Conservation (phyloP, 441 rosid genomes). For the Eruca vesicaria region DNA sequence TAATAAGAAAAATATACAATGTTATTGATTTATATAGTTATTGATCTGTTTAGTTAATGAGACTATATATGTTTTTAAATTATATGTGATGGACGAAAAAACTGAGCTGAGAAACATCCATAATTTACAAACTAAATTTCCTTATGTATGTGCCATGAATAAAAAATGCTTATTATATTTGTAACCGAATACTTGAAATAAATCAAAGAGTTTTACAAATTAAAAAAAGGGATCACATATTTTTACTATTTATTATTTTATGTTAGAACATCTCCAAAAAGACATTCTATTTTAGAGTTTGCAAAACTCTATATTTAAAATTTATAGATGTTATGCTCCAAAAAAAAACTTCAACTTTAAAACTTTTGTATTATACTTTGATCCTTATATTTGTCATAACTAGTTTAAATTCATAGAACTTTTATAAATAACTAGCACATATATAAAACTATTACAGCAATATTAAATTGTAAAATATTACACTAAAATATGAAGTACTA, state of each 20-base stretch:
- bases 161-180: not conserved
- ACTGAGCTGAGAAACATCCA: not conserved
- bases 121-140: not conserved
- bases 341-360: no score
- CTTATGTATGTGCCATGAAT: not conserved
- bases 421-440: no score
- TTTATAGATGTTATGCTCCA: no score
- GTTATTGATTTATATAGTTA: not conserved
- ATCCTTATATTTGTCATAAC: no score
- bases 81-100: not conserved
- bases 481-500: no score
- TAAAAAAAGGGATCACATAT: not conserved
- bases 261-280: no score
- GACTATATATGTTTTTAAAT: not conserved
- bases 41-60: not conserved
- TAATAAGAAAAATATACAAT: not conserved
- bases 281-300: no score
- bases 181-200: not conserved
- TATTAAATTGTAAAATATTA: no score
- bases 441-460: no score
- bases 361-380: no score
- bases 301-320: no score
- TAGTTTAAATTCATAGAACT: no score
- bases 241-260: not conserved
- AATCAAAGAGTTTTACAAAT: not conserved